Evolutionary conservation across 2,329 filamentous ascomycete genomes (phyloP).

Genomic region (Emericellopsis cladophorae): DNA sequence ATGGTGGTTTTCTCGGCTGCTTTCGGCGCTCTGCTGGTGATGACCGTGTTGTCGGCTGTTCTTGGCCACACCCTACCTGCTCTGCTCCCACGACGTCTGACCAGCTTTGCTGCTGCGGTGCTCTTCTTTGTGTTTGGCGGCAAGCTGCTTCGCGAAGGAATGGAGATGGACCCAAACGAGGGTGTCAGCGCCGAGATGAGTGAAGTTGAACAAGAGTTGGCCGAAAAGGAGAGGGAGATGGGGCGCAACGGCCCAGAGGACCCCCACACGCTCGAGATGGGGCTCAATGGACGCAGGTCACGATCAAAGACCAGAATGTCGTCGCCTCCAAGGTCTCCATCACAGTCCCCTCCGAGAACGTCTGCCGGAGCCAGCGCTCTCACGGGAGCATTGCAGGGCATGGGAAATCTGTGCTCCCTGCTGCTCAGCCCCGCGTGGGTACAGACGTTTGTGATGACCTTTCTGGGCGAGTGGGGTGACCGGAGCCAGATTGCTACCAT

Average conservation of each 20-base stretch:
- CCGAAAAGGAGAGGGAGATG: conserved; percentile 80
- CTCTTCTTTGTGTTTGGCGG: conserved; percentile 85
- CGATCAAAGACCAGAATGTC: conserved; percentile 64
- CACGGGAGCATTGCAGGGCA: conserved; percentile 39
- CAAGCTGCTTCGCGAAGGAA: conserved; percentile 73
- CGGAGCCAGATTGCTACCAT: conserved; percentile 96
- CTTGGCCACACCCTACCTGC: conserved; percentile 86
- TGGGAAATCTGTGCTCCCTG: conserved; percentile 78
- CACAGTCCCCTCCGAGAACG: conserved; percentile 54
- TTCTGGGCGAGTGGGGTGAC: conserved; percentile 96
- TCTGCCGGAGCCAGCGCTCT: conserved; percentile 29
- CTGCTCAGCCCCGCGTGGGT: conserved; percentile 95
- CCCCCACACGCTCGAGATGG: conserved; percentile 70
- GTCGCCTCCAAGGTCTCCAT: conserved; percentile 70
- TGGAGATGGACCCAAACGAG: conserved; percentile 79
- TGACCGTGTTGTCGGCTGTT: conserved; percentile 90
- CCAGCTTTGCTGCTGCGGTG: conserved; percentile 71
- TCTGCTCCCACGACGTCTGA: conserved; percentile 80
- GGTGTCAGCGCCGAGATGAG: conserved; percentile 96
- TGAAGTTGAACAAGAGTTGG: conserved; percentile 86
- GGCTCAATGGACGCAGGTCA: conserved; percentile 52
- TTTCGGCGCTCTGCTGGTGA: conserved; percentile 80
- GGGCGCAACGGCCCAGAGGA: conserved; percentile 53
- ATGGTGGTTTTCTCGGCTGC: conserved; percentile 89
- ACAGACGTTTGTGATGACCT: conserved; percentile 98